Evolutionary conservation across 2,329 filamentous ascomycete species (phyloP).

Genomic region (Purpureocillium lavendulum): DNA sequence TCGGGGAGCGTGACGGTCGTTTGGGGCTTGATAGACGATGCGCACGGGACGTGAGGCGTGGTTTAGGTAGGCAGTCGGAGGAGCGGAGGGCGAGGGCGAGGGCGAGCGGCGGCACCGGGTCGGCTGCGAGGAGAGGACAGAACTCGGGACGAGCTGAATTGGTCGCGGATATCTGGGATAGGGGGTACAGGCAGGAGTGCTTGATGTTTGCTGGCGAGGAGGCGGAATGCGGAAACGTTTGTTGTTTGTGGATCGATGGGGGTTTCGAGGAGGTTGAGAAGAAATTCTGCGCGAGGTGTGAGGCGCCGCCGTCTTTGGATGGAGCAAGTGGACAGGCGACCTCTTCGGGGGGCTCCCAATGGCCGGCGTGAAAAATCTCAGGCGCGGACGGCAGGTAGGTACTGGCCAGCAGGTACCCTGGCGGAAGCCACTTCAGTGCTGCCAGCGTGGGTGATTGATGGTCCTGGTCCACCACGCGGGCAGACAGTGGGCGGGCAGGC

Average conservation of each 20-base stretch:
- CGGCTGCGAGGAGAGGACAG: background rate
- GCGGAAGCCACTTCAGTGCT: too few species aligned
- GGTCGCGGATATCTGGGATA: background rate
- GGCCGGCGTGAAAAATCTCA: slow-evolving; percentile 3
- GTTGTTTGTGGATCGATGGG: slow-evolving; percentile 1
- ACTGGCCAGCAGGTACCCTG: too few species aligned
- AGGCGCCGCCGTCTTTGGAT: background rate
- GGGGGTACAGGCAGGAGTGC: background rate
- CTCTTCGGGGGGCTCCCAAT: background rate
- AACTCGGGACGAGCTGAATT: background rate
- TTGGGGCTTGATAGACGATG: background rate
- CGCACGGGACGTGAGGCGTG: background rate
- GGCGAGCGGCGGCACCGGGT: background rate
- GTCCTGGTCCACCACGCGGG: too few species aligned
- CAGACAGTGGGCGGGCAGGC: too few species aligned
- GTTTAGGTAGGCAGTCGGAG: slow-evolving; percentile 1
- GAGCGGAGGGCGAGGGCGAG: slow-evolving; percentile 3
- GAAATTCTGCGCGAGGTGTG: slow-evolving; percentile 3
- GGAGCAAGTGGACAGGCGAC: background rate
- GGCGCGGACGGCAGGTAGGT: background rate
- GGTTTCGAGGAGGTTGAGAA: slow-evolving; percentile 1
- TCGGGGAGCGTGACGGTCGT: too few species aligned
- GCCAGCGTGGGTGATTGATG: too few species aligned
- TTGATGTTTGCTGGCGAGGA: background rate
- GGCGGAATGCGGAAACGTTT: background rate